These are phyloP conservation scores for Paraphaeosphaeria sporulosa DNA, from an alignment of 2,329 filamentous ascomycete species.

Conservation along the genomic window DNA sequence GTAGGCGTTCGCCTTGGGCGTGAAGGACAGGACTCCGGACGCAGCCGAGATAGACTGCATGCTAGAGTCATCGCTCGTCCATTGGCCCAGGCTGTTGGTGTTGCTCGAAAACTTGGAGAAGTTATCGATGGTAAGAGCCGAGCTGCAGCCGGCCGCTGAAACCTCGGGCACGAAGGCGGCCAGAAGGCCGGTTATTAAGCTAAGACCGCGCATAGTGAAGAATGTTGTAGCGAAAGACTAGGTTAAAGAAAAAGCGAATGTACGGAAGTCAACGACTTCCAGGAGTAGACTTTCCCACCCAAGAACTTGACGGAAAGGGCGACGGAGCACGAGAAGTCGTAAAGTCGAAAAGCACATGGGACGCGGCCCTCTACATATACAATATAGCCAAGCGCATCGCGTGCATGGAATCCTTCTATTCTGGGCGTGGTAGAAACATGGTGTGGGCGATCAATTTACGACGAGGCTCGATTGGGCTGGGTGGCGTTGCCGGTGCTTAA, in stretches of 20 bases:
- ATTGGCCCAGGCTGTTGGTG: constrained; percentile 44
- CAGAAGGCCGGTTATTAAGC: constrained; percentile 40
- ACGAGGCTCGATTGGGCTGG: constrained; percentile 9
- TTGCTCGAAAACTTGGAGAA: constrained; percentile 49
- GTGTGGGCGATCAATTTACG: constrained; percentile 15
- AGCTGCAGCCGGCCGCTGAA: constrained; percentile 43
- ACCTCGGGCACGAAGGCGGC: constrained; percentile 39
- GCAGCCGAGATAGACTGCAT: constrained; percentile 55
- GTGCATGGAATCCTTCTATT: constrained; percentile 16
- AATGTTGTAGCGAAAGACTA: constrained; percentile 33
- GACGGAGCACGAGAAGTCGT: constrained; percentile 15
- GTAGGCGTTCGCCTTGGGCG: constrained; percentile 58
- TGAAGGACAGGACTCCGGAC: constrained; percentile 58
- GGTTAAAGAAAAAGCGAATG: constrained; percentile 43
- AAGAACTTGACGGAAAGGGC: constrained; percentile 12
- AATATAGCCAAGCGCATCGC: neutral
- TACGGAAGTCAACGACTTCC: constrained; percentile 47
- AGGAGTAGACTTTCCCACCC: constrained; percentile 15
- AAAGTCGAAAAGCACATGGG: constrained; percentile 8
- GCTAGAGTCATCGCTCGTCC: constrained; percentile 57
- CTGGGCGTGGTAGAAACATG: constrained; percentile 11
- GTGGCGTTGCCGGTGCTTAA: constrained; percentile 13
- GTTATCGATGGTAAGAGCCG: constrained; percentile 48
- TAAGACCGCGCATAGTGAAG: constrained; percentile 39
- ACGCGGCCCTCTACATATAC: constrained; percentile 14